Conservation (phyloP, 164 flowering plant genomes). For the Warburgia ugandensis region DNA sequence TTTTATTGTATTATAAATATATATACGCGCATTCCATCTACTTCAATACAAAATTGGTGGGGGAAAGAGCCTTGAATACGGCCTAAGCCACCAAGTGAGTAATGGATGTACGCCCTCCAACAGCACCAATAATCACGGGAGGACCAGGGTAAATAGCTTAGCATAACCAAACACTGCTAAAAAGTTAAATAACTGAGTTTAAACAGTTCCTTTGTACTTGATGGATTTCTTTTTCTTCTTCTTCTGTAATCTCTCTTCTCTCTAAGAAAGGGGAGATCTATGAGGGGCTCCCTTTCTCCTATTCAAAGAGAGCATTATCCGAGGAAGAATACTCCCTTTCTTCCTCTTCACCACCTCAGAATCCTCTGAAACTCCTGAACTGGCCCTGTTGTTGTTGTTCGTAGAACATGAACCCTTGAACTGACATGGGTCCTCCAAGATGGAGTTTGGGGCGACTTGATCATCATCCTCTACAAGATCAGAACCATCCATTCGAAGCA, state of each 20-base stretch:
- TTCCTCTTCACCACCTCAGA: conserved; percentile 25
- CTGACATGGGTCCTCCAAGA: conserved; percentile 33
- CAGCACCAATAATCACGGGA: neutral
- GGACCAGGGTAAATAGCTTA: neutral
- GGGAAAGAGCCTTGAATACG: neutral
- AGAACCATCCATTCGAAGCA: conserved; percentile 37
- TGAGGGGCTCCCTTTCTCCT: conserved; percentile 89
- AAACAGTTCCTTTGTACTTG: neutral
- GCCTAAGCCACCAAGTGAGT: conserved; percentile 21
- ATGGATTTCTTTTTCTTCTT: neutral
- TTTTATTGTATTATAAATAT: no score
- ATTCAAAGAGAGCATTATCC: conserved; percentile 41
- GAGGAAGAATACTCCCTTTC: conserved; percentile 37
- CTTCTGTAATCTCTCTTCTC: neutral
- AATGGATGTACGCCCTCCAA: conserved; percentile 22
- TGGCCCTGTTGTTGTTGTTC: conserved; percentile 8
- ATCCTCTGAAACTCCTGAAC: conserved; percentile 18
- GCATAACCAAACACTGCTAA: conserved; percentile 1
- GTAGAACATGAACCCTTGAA: conserved; percentile 37
- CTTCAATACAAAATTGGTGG: conserved; percentile 34
- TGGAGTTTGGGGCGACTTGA: conserved; percentile 34
- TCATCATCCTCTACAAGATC: conserved; percentile 33
- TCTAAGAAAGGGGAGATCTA: conserved; percentile 69
- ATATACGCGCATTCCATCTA: conserved; percentile 29
- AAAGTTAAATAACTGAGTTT: neutral